phyloP scores from a whole-genome alignment of 768 basidiomycete species.

The Psilocybe tampanensis region DNA sequence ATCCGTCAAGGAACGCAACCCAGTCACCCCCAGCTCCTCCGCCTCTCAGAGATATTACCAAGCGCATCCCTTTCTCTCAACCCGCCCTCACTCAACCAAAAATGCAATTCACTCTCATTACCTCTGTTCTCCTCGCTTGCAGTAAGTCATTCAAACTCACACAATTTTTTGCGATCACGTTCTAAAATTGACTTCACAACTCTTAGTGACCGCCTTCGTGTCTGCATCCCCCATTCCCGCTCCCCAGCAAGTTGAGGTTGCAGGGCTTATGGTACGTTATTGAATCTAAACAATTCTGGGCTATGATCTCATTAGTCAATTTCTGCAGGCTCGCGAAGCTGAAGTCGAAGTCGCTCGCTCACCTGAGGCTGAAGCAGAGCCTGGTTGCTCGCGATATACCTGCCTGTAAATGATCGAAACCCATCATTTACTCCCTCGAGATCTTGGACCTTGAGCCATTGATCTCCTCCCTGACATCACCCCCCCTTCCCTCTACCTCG shows the following conservation, averaged over 20 bases:
- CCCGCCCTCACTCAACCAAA: background rate
- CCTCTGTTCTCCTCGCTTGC: conserved; percentile 17
- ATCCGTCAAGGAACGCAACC: background rate
- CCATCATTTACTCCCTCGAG: too few species aligned
- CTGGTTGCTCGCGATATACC: conserved; percentile 12
- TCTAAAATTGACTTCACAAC: background rate
- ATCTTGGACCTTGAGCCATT: too few species aligned
- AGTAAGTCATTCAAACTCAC: conserved; percentile 9
- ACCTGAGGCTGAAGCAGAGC: conserved; percentile 11
- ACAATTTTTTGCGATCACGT: background rate
- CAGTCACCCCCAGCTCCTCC: background rate
- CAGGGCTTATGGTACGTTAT: conserved; percentile 10
- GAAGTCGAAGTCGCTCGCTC: conserved; percentile 10
- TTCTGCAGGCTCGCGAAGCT: conserved; percentile 9
- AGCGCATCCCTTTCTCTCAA: background rate
- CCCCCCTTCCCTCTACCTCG: too few species aligned
- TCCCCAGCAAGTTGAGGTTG: conserved; percentile 10
- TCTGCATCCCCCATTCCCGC: conserved; percentile 19
- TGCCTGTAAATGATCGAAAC: conserved; percentile 6
- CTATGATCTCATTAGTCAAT: background rate
- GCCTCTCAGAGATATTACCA: background rate
- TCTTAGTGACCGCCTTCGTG: conserved; percentile 16
- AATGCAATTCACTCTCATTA: conserved; percentile 21
- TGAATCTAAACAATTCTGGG: too few species aligned
- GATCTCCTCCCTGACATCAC: too few species aligned